Conservation (phyloP, 1,284 basidiomycete species). For the Heterobasidion irregulare region DNA sequence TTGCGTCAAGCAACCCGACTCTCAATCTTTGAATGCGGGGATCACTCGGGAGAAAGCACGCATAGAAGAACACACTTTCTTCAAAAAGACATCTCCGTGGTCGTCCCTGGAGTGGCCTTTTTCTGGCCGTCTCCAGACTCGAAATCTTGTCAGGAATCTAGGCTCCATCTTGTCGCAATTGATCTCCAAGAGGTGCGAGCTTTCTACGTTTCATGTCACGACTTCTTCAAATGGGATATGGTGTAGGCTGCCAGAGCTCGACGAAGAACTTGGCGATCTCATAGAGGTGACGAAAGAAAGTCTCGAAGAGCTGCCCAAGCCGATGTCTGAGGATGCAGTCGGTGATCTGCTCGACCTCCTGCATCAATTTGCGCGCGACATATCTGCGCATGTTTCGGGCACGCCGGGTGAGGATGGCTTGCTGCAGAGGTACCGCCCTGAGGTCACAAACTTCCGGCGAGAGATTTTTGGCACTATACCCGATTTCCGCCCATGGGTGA, state of each 20-base stretch:
- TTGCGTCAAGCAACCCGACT: constrained; percentile 60
- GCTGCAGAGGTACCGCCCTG: constrained; percentile 43
- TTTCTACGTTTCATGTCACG: not conserved
- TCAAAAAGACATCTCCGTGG: constrained; percentile 49
- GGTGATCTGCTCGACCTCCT: constrained; percentile 44
- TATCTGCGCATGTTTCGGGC: constrained; percentile 41
- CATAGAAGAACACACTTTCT: constrained; percentile 57
- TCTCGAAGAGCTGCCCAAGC: constrained; percentile 36
- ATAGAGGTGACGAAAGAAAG: constrained; percentile 30
- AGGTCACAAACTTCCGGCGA: constrained; percentile 35
- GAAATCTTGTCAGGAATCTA: constrained; percentile 42
- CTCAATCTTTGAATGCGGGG: constrained; percentile 39
- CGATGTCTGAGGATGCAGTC: constrained; percentile 45
- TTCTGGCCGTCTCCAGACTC: constrained; percentile 41
- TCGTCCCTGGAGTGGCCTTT: constrained; percentile 34
- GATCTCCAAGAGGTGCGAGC: constrained; percentile 43
- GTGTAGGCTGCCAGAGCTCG: constrained; percentile 54
- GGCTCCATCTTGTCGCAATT: constrained; percentile 47
- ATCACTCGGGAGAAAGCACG: constrained; percentile 52
- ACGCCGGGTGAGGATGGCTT: constrained; percentile 39
- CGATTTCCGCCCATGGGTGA: too few species aligned
- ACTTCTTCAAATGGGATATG: not conserved
- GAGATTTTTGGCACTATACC: constrained; percentile 24
- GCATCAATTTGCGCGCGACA: constrained; percentile 33
- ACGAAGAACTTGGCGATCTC: constrained; percentile 36